A percentile compares a stretch with the other conserved stretches of the same genome.
These are phyloP conservation scores for Cryoendolithus antarcticus DNA, from an alignment of 2,329 filamentous ascomycete species.

Conservation along the genomic window DNA sequence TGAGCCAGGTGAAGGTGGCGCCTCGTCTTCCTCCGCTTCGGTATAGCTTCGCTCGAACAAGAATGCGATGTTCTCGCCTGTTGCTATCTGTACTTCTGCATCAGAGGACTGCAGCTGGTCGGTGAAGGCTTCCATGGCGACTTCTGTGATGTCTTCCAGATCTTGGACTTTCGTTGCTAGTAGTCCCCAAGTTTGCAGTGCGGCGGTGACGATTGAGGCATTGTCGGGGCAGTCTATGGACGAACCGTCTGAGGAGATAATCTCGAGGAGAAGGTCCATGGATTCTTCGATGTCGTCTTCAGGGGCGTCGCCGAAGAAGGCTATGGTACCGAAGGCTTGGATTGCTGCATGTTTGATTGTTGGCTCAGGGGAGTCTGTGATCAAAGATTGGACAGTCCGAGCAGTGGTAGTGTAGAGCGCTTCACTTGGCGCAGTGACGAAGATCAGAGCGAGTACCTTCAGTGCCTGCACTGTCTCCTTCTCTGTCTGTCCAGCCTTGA, in stretches of 20 bases:
- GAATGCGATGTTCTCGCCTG: slow-evolving; percentile 69
- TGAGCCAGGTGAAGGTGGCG: too few relatives aligned
- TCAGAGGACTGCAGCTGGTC: slow-evolving; percentile 73
- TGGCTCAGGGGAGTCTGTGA: slow-evolving; percentile 54
- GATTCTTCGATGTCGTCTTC: slow-evolving; percentile 55
- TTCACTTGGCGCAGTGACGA: slow-evolving; percentile 54
- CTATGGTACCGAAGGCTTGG: slow-evolving; percentile 58
- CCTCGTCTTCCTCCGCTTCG: slow-evolving; percentile 39
- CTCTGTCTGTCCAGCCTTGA: slow-evolving; percentile 55
- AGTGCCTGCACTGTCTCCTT: slow-evolving; percentile 59
- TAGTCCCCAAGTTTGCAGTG: slow-evolving; percentile 67
- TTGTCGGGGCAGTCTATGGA: slow-evolving; percentile 60
- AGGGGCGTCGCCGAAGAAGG: slow-evolving; percentile 63
- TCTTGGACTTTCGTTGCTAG: slow-evolving; percentile 68
- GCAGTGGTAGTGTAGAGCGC: slow-evolving; percentile 52
- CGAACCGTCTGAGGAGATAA: slow-evolving; percentile 67
- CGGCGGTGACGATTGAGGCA: slow-evolving; percentile 57
- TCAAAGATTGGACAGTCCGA: slow-evolving; percentile 46
- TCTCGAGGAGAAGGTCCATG: slow-evolving; percentile 64
- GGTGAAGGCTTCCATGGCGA: slow-evolving; percentile 66
- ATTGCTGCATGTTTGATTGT: slow-evolving; percentile 58
- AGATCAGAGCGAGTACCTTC: slow-evolving; percentile 58
- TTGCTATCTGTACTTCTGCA: slow-evolving; percentile 60
- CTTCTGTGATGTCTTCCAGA: slow-evolving; percentile 56
- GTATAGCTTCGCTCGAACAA: slow-evolving; percentile 64